These are phyloP conservation scores for Neoboletus subvelutipes DNA, from an alignment of 768 basidiomycete genomes.

Conservation along the genomic window DNA sequence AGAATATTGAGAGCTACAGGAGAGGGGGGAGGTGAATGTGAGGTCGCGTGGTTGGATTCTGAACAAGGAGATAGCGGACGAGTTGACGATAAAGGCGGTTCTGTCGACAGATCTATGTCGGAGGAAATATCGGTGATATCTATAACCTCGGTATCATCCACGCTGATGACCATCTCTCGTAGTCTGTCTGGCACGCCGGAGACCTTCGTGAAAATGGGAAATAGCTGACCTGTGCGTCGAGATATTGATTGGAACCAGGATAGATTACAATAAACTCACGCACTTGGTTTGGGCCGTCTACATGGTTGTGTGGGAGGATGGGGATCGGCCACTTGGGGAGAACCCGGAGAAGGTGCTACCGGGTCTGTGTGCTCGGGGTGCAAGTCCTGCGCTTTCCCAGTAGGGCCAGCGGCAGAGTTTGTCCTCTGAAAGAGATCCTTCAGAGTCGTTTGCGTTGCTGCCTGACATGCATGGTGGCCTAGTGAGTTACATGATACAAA, in stretches of 20 bases:
- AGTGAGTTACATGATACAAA: constrained; percentile 8
- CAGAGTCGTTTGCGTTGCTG: constrained; percentile 29
- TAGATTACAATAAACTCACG: constrained; percentile 8
- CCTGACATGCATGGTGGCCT: constrained; percentile 4
- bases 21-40: constrained; percentile 9
- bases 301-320: not conserved
- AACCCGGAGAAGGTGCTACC: not conserved
- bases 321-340: not conserved
- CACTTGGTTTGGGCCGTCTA: constrained; percentile 17
- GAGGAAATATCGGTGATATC: constrained; percentile 21
- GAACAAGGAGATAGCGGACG: constrained; percentile 9
- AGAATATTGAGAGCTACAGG: not conserved
- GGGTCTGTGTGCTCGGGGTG: not conserved
- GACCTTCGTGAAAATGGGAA: constrained; percentile 25
- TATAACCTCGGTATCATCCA: constrained; percentile 20
- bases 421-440: constrained; percentile 25
- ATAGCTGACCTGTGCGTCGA: constrained; percentile 23
- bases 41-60: constrained; percentile 5
- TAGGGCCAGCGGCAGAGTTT: not conserved
- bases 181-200: constrained; percentile 3
- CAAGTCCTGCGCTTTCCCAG: not conserved
- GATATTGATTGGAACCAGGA: not conserved
- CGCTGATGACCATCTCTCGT: constrained; percentile 2
- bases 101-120: constrained; percentile 16
- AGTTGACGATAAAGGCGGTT: constrained; percentile 8